phyloP scores from a whole-genome alignment of 805 yeast genomes.

The Starmerella cellae region DNA sequence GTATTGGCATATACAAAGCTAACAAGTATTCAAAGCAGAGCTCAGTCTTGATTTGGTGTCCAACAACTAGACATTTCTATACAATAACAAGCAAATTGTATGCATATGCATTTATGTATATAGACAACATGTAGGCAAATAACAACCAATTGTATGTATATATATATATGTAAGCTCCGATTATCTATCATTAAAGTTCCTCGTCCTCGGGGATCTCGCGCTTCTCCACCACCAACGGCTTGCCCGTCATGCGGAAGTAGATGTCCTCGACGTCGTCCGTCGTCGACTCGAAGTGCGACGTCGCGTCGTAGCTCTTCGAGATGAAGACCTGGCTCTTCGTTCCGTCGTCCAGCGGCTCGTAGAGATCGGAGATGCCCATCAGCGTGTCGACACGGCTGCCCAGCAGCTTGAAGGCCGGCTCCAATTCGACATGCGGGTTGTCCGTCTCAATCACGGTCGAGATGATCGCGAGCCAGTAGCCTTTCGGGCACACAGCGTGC shows the following conservation, averaged over 20 bases:
- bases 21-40: too few species aligned
- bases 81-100: too few species aligned
- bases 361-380: constrained; percentile 86
- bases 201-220: constrained; percentile 55
- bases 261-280: constrained; percentile 95
- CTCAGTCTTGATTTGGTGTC: too few species aligned
- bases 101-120: too few species aligned
- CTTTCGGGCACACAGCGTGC: constrained; percentile 81
- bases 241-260: constrained; percentile 82
- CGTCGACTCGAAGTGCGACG: constrained; percentile 89
- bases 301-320: constrained; percentile 82
- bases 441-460: constrained; percentile 92
- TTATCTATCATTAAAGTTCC: constrained; percentile 6
- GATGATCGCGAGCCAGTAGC: constrained; percentile 81
- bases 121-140: too few species aligned
- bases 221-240: constrained; percentile 74
- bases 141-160: too few species aligned
- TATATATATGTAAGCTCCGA: background rate
- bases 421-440: constrained; percentile 80
- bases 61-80: too few species aligned
- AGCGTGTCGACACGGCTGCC: constrained; percentile 69
- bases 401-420: constrained; percentile 82
- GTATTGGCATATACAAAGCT: too few species aligned
- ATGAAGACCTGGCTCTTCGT: constrained; percentile 61
- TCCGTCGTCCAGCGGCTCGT: constrained; percentile 80